phyloP scores from a whole-genome alignment of 192 early-diverging fungal species.

The Gigaspora rosea region DNA sequence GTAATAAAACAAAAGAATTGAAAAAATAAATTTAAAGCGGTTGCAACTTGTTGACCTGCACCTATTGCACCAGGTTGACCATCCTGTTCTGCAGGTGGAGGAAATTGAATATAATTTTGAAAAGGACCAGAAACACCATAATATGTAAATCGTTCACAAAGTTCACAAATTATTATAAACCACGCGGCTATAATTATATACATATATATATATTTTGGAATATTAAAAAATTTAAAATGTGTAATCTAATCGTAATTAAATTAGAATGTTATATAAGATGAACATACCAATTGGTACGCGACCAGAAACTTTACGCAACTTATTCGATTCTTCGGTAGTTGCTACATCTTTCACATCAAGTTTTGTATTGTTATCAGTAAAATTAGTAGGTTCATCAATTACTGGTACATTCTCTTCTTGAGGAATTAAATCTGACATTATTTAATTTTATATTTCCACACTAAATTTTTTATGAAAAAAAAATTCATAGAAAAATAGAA shows the following conservation, averaged over 20 bases:
- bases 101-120: slow-evolving; percentile 58
- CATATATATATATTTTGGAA: not conserved
- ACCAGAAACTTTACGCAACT: slow-evolving; percentile 59
- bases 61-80: slow-evolving; percentile 54
- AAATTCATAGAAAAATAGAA: too few species aligned
- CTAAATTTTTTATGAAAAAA: too few species aligned
- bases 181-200: slow-evolving; percentile 38
- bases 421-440: too few species aligned
- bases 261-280: not conserved
- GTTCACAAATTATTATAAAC: slow-evolving; percentile 58
- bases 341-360: not conserved
- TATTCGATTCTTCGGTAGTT: slow-evolving; percentile 50
- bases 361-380: too few species aligned
- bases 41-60: slow-evolving; percentile 53
- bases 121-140: slow-evolving; percentile 62
- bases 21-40: slow-evolving; percentile 59
- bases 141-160: slow-evolving; percentile 66
- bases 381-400: too few species aligned
- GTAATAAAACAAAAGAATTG: slow-evolving; percentile 64
- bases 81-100: slow-evolving; percentile 40
- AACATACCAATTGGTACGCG: slow-evolving; percentile 45
- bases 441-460: too few species aligned
- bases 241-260: not conserved
- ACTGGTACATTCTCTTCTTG: too few species aligned
- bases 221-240: not conserved